phyloP scores from a whole-genome alignment of 441 rosid genomes.

The Aleurites moluccanus region DNA sequence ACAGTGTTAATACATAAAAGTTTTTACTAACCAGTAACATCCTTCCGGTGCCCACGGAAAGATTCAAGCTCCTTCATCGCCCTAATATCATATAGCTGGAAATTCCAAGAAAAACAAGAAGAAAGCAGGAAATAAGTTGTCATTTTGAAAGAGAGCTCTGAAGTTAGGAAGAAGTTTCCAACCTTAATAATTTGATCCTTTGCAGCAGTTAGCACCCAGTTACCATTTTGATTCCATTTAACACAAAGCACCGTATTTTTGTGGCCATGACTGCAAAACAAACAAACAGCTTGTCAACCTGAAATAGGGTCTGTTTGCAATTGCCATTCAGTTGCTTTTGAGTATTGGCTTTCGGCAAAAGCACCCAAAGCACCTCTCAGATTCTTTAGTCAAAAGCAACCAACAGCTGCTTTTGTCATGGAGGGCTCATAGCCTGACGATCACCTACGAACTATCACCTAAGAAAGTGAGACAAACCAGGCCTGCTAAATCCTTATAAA shows the following conservation, averaged over 20 bases:
- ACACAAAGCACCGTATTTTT: slow-evolving; percentile 94
- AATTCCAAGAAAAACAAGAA: slow-evolving; percentile 15
- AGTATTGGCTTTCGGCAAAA: neutral
- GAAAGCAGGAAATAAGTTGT: neutral
- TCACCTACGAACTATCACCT: slow-evolving; percentile 6
- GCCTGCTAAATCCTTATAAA: neutral
- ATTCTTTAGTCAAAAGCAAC: neutral
- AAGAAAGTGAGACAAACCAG: neutral
- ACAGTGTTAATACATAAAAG: slow-evolving; percentile 11
- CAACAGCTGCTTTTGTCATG: neutral
- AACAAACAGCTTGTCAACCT: slow-evolving; percentile 25
- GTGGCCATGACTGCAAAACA: slow-evolving; percentile 88
- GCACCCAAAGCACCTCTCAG: neutral
- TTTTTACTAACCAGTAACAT: slow-evolving; percentile 76
- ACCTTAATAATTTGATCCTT: slow-evolving; percentile 99
- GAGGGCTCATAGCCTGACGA: neutral
- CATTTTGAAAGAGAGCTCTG: neutral
- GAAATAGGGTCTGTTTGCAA: neutral
- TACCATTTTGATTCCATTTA: slow-evolving; percentile 98
- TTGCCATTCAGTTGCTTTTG: neutral
- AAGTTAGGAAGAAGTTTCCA: slow-evolving; percentile 9
- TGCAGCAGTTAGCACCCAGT: slow-evolving; percentile 89
- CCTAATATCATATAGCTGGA: slow-evolving; percentile 92
- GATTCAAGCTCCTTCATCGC: slow-evolving; percentile 99
- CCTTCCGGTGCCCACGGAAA: slow-evolving; percentile 90